Evolutionary conservation across 495 filamentous ascomycete species (phyloP).

Genomic region (Aspergillus coremiiformis): DNA sequence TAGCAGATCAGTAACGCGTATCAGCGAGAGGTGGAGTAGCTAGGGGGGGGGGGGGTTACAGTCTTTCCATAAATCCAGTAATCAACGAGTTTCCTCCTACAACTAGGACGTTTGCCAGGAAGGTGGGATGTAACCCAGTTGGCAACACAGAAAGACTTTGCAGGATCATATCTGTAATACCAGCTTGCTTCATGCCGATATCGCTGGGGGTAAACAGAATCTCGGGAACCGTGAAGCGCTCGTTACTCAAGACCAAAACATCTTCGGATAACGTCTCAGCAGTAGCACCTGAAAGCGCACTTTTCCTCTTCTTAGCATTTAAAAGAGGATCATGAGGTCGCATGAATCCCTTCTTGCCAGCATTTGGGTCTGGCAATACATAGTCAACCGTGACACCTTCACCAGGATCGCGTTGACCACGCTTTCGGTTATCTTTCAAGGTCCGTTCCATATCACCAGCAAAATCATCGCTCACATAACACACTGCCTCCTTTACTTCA

Average conservation of each 20-base stretch:
- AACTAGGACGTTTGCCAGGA: constrained; percentile 81
- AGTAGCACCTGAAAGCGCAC: constrained; percentile 39
- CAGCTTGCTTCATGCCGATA: constrained; percentile 80
- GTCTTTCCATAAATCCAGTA: constrained; percentile 71
- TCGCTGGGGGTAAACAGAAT: constrained; percentile 80
- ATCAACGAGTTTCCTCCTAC: constrained; percentile 81
- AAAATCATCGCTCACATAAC: constrained; percentile 78
- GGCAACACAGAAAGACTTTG: constrained; percentile 74
- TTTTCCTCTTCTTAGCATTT: constrained; percentile 55
- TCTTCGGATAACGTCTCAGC: constrained; percentile 62
- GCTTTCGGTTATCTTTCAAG: constrained; percentile 69
- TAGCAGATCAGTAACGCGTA: constrained; percentile 6
- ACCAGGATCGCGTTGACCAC: constrained; percentile 29
- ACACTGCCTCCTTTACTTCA: constrained; percentile 87
- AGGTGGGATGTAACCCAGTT: constrained; percentile 63
- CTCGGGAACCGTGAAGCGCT: constrained; percentile 87
- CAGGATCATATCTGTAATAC: constrained; percentile 71
- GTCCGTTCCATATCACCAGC: constrained; percentile 67
- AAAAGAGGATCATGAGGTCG: constrained; percentile 64
- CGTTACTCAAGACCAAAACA: constrained; percentile 78
- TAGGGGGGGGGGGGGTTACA: constrained; percentile 40
- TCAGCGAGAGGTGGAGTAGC: background rate
- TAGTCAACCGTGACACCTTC: constrained; percentile 84
- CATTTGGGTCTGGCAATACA: constrained; percentile 86
- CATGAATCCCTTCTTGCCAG: constrained; percentile 60